These are phyloP conservation scores for Mycena leptocephala DNA, from an alignment of 768 basidiomycete genomes.

Conservation along the genomic window DNA sequence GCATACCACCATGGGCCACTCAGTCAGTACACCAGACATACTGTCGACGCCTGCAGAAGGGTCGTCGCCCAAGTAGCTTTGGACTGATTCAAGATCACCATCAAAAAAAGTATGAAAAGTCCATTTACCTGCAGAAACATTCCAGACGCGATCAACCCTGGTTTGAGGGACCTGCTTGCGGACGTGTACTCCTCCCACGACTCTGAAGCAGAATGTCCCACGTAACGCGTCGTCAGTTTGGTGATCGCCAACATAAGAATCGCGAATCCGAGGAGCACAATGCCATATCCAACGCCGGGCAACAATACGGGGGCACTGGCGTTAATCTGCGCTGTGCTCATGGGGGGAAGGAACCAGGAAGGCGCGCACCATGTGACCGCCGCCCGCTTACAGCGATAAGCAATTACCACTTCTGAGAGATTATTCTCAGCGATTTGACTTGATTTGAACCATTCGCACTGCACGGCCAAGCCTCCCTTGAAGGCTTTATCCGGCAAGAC, in stretches of 20 bases:
- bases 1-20: too few relatives aligned
- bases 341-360: background rate
- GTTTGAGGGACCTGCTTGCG: conserved; percentile 9
- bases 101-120: too few relatives aligned
- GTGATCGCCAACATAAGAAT: conserved; percentile 26
- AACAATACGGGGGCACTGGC: conserved; percentile 32
- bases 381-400: too few relatives aligned
- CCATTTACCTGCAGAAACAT: conserved; percentile 19
- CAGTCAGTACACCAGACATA: conserved; percentile 22
- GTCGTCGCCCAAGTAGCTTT: conserved; percentile 44
- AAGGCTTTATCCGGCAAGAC: too few relatives aligned
- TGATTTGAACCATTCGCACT: too few relatives aligned
- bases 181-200: conserved; percentile 33
- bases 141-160: conserved; percentile 11
- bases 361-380: too few relatives aligned
- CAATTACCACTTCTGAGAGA: too few relatives aligned
- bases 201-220: conserved; percentile 13
- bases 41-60: conserved; percentile 59
- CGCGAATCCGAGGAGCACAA: conserved; percentile 37
- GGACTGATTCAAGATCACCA: too few relatives aligned
- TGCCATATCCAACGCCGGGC: conserved; percentile 31
- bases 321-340: conserved; percentile 28
- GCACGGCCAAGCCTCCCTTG: too few relatives aligned
- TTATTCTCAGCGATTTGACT: too few relatives aligned
- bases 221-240: conserved; percentile 29